Base-by-base conservation (phyloP, 2,329 filamentous ascomycete genomes). In the Colletotrichum tabaci region DNA sequence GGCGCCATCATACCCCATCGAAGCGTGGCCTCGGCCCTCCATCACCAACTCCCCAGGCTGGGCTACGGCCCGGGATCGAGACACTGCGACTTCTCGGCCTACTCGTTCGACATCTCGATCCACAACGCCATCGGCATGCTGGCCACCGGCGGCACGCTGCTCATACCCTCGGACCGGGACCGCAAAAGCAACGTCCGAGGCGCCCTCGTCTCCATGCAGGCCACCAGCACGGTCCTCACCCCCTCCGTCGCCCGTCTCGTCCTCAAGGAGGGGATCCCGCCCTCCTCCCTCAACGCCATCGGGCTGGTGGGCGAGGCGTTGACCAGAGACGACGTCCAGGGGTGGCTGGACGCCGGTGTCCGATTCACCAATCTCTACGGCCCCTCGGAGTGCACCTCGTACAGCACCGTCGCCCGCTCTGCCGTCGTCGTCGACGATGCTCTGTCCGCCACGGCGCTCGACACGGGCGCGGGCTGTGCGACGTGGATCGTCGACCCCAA, bases 81-180 rank as follows among this genome's bases (percentile, higher is more conserved):
- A 46, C 44, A 46, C 44, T 46, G 44, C 0, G 80, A 82, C 26
- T 82, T 81, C 40, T 77, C 80, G 2, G 74, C 80, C 0, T 77
- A 77, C 23, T 77, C 76, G 0, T 82, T 82, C 49, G 80, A 81
- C 47, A 77, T 76, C 4, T 76, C 74, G 65, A 77, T 81, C 7
- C 53, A 57, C 53, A 57, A 30, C 53, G 38, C 53, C 53, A 57
- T 40, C 16, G 53, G 44, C 44, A 46, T 46, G 44, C 44, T 46
- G 7, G 44, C 8, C 1, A 46, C 44, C 8, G 44, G 44, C 16
- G 44, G 44, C 44, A 46, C 44, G 8, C 15, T 46, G 16, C 44
- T 46, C 18, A 46, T 46, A 2, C 44, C 44, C 15, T 46, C 44
- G 44, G 44, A 46, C 16, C 44, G 18, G 8, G 44, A 46, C 1